Percentiles rank a stretch among this genome's conserved stretches.
Conservation (phyloP, 2,329 filamentous ascomycete genomes). For the Trichoderma endophyticum region DNA sequence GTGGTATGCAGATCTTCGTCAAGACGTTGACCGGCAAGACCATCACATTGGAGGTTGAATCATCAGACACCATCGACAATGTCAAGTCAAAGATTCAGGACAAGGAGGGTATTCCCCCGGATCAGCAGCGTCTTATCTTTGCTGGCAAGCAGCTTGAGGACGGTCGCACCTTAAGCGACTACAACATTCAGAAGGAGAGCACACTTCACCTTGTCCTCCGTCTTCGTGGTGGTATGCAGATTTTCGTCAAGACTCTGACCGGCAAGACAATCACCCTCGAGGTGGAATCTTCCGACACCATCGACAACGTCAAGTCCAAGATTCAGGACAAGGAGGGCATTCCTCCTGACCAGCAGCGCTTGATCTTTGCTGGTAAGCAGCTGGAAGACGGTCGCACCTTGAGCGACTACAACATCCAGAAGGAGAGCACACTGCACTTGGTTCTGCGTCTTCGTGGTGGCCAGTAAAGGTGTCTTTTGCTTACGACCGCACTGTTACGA, state of each 20-base stretch:
- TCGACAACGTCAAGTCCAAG: conserved; percentile 96
- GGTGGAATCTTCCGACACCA: conserved; percentile 85
- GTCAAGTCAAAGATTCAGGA: conserved; percentile 93
- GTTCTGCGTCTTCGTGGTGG: conserved; percentile 90
- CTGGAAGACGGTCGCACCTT: conserved; percentile 90
- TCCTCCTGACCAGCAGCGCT: conserved; percentile 89
- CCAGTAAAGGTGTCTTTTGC: conserved; percentile 33
- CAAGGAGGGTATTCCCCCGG: conserved; percentile 89
- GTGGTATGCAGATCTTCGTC: conserved; percentile 75
- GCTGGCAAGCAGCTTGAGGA: conserved; percentile 93
- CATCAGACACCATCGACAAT: conserved; percentile 88
- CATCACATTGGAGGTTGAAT: conserved; percentile 88
- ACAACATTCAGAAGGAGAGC: conserved; percentile 95
- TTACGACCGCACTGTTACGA: conserved; percentile 12
- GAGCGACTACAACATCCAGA: conserved; percentile 94
- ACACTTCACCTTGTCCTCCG: conserved; percentile 78
- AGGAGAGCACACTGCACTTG: conserved; percentile 82
- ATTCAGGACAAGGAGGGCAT: conserved; percentile 99
- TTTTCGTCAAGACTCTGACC: conserved; percentile 78
- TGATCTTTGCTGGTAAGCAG: conserved; percentile 96
- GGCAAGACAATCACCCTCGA: conserved; percentile 94
- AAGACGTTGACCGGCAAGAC: conserved; percentile 92
- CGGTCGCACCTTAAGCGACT: conserved; percentile 84
- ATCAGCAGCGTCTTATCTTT: conserved; percentile 92
- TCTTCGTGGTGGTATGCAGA: conserved; percentile 77